Conservation (phyloP, 306 rosid species). For the Cyclanthera cordifolia region DNA sequence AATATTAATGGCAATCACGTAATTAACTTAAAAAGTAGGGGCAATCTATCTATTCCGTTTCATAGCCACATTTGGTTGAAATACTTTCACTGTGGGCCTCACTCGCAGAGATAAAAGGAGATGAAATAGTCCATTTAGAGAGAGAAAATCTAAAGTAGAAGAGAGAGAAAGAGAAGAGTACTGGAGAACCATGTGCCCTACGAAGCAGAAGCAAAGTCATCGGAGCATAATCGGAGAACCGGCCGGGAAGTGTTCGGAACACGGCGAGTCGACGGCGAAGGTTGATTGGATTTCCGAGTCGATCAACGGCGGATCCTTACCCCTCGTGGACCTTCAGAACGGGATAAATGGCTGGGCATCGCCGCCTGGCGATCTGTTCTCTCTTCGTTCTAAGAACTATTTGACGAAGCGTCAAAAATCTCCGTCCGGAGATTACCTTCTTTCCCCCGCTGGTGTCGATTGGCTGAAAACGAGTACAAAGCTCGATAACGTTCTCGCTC, state of each 20-base stretch:
- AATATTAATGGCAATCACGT: not conserved
- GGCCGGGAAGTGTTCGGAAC: conserved; percentile 14
- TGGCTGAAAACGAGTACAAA: conserved; percentile 68
- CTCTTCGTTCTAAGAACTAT: conserved; percentile 50
- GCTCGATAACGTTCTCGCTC: conserved; percentile 71
- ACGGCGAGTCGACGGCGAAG: conserved; percentile 21
- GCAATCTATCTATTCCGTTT: too few relatives aligned
- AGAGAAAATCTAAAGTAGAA: not conserved
- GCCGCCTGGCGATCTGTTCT: conserved; percentile 73
- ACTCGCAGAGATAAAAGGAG: not conserved
- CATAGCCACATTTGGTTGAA: not conserved
- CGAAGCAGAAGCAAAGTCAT: conserved; percentile 17
- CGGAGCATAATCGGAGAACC: conserved; percentile 29
- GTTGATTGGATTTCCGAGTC: conserved; percentile 48
- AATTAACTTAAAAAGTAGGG: conserved; percentile 1
- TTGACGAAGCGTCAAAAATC: conserved; percentile 38
- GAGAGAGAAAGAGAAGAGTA: not conserved
- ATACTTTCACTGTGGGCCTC: not conserved
- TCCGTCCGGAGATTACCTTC: conserved; percentile 65
- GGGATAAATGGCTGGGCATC: conserved; percentile 93
- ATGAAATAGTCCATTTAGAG: not conserved
- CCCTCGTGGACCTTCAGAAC: conserved; percentile 47
- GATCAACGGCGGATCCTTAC: conserved; percentile 57
- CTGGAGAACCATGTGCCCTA: conserved; percentile 34
- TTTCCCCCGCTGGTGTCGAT: conserved; percentile 65